Conservation (phyloP, 1,284 basidiomycete genomes). For the Waitea zeae region DNA sequence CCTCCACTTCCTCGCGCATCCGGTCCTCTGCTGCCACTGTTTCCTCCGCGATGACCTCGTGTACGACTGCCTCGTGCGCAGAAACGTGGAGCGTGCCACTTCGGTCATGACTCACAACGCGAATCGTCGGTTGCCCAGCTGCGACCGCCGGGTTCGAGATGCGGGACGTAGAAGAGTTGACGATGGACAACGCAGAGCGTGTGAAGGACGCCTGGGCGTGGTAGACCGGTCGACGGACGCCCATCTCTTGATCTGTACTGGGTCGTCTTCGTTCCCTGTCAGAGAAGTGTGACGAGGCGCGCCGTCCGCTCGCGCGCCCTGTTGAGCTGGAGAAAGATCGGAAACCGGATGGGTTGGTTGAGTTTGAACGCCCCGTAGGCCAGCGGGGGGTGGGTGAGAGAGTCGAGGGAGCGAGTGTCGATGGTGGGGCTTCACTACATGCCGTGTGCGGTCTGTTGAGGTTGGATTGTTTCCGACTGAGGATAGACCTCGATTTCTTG, state of each 20-base stretch:
- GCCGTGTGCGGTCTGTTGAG: slow-evolving; percentile 3
- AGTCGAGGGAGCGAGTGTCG: not conserved
- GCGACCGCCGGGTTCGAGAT: not conserved
- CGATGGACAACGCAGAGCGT: slow-evolving; percentile 18
- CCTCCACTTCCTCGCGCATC: slow-evolving; percentile 35
- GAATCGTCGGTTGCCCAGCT: too few relatives aligned
- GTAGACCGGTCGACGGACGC: slow-evolving; percentile 21
- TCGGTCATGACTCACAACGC: too few relatives aligned
- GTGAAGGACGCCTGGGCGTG: slow-evolving; percentile 24
- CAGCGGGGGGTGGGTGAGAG: not conserved
- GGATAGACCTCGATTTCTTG: slow-evolving; percentile 20
- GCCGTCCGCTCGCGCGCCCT: too few relatives aligned
- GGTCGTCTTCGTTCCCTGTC: not conserved
- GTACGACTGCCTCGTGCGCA: slow-evolving; percentile 39
- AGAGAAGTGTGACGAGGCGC: not conserved
- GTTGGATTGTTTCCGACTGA: slow-evolving; percentile 14
- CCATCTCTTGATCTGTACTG: slow-evolving; percentile 12
- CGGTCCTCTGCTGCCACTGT: slow-evolving; percentile 32
- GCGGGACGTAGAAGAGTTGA: slow-evolving; percentile 16
- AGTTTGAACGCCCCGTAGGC: not conserved
- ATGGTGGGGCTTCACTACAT: slow-evolving; percentile 4
- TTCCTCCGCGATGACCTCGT: slow-evolving; percentile 52
- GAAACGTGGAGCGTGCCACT: slow-evolving; percentile 13
- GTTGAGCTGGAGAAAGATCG: slow-evolving; percentile 13
- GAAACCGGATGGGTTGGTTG: slow-evolving; percentile 6